Percentiles rank a stretch among this genome's conserved stretches.
Conservation (phyloP, 345 rosid genomes). For the Lepidium aucheri region DNA sequence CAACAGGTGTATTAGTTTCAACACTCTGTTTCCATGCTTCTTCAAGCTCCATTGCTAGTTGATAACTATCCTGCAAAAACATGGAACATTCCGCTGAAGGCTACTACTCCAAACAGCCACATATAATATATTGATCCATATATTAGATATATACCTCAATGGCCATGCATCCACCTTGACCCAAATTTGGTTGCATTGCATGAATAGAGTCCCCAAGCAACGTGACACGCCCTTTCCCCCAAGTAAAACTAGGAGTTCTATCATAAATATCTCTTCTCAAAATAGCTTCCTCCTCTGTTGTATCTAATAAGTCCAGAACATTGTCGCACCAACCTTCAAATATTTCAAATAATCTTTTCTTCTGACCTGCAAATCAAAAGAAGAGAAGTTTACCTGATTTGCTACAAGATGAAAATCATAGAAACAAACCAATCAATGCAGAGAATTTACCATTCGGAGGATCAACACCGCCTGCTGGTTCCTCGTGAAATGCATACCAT, state of each 20-base stretch:
- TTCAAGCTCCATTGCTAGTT: conserved; percentile 76
- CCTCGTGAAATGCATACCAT: conserved; percentile 93
- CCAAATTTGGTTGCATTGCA: conserved; percentile 96
- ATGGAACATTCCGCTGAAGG: not conserved
- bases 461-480: conserved; percentile 75
- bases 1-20: conserved; percentile 44
- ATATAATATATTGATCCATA: not conserved
- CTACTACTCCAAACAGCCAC: not conserved
- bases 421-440: conserved; percentile 1
- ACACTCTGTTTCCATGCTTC: conserved; percentile 57
- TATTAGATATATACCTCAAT: conserved; percentile 56
- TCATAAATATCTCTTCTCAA: conserved; percentile 91
- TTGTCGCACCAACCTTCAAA: conserved; percentile 93
- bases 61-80: conserved; percentile 69
- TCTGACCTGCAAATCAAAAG: conserved; percentile 44
- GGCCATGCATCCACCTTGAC: conserved; percentile 99
- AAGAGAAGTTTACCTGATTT: not conserved
- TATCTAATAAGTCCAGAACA: conserved; percentile 60
- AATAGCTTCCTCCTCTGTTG: conserved; percentile 74
- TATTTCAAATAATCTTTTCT: conserved; percentile 72
- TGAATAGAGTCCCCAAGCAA: conserved; percentile 89
- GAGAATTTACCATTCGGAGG: conserved; percentile 39
- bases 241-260: conserved; percentile 51
- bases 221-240: conserved; percentile 95
- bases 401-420: conserved; percentile 6